phyloP scores from a whole-genome alignment of 768 basidiomycete genomes.

The Suillus americanus region DNA sequence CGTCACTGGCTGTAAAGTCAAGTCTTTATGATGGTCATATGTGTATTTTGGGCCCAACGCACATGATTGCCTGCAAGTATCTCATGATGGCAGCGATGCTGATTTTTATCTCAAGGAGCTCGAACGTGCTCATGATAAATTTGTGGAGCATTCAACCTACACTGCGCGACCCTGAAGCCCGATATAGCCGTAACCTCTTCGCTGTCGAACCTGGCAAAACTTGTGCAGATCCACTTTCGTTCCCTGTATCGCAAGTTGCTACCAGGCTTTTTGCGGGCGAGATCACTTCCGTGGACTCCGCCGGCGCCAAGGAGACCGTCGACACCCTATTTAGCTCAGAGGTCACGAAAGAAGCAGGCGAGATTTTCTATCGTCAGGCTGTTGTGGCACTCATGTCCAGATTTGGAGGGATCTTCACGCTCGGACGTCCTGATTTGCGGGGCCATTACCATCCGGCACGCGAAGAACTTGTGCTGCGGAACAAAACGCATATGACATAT shows the following conservation, averaged over 20 bases:
- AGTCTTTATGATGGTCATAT: not conserved
- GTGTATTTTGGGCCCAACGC: not conserved
- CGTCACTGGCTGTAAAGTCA: not conserved
- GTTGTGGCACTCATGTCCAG: not conserved
- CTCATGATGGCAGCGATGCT: not conserved
- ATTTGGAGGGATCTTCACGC: not conserved
- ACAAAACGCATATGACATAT: not conserved
- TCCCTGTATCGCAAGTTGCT: not conserved
- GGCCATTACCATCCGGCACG: not conserved
- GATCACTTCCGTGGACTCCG: not conserved
- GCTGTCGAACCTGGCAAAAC: not conserved
- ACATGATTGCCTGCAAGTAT: not conserved
- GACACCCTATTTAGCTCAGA: not conserved
- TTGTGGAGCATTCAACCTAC: not conserved
- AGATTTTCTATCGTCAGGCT: not conserved
- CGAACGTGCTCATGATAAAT: not conserved
- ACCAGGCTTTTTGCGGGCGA: not conserved
- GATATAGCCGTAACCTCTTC: not conserved
- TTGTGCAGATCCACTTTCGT: not conserved
- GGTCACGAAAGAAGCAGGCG: not conserved
- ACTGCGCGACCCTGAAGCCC: not conserved
- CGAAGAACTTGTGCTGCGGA: not conserved
- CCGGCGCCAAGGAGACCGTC: not conserved
- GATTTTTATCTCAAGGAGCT: not conserved
- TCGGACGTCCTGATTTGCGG: not conserved